Percentiles rank a stretch among this genome's conserved stretches.
Conservation (phyloP, 2,329 filamentous ascomycete genomes). For the Sclerotinia borealis region DNA sequence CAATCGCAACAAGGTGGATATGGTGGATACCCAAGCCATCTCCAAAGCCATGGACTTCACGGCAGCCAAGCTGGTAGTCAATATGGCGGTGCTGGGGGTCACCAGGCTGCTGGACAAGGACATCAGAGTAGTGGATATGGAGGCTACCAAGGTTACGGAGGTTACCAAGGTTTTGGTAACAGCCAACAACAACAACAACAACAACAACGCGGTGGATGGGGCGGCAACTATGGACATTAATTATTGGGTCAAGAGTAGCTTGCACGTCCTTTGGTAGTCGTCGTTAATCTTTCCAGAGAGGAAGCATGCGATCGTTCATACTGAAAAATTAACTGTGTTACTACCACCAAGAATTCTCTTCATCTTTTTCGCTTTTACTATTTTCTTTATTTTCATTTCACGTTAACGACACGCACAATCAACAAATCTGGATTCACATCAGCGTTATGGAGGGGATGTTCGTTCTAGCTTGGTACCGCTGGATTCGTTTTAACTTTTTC, state of each 20-base stretch:
- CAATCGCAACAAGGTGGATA: conserved; percentile 33
- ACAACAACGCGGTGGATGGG: conserved; percentile 45
- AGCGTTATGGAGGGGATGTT: conserved; percentile 3
- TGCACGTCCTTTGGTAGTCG: conserved; percentile 7
- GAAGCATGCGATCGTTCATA: conserved; percentile 1
- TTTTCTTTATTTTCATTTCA: conserved; percentile 10
- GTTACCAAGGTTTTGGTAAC: conserved; percentile 32
- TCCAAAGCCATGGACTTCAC: conserved; percentile 32
- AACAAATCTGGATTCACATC: conserved; percentile 9
- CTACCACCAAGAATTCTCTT: conserved; percentile 8
- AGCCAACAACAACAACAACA: too few relatives aligned
- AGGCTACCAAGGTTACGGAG: conserved; percentile 41
- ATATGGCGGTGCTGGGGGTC: conserved; percentile 39
- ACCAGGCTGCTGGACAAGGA: conserved; percentile 39
- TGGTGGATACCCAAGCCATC: conserved; percentile 33
- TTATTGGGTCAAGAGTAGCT: conserved; percentile 1
- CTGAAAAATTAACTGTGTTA: conserved; percentile 8
- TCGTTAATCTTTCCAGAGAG: neutral
- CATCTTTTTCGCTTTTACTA: conserved; percentile 6
- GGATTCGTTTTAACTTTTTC: conserved; percentile 6
- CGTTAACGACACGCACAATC: conserved; percentile 5
- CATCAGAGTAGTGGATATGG: conserved; percentile 39
- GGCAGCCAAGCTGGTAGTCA: conserved; percentile 32
- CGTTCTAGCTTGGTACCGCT: conserved; percentile 1
- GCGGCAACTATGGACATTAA: conserved; percentile 37